Percentiles rank a stretch among this genome's conserved stretches.
phyloP scores from a whole-genome alignment of 2,329 filamentous ascomycete genomes.

The Neocucurbitaria cava region DNA sequence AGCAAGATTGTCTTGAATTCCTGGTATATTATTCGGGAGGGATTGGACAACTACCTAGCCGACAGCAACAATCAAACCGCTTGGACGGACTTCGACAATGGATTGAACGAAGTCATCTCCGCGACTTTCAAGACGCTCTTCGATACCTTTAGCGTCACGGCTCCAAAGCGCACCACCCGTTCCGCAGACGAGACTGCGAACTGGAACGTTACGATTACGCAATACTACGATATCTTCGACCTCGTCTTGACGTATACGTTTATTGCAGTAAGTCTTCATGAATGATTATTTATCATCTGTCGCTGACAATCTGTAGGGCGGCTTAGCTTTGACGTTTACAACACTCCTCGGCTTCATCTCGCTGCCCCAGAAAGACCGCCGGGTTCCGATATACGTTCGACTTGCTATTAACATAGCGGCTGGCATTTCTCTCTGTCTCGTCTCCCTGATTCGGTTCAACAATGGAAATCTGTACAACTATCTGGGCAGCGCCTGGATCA shows the following conservation, averaged over 20 bases:
- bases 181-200: constrained; percentile 3
- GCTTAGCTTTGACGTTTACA: constrained; percentile 31
- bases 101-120: constrained; percentile 14
- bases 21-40: constrained; percentile 13
- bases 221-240: constrained; percentile 31
- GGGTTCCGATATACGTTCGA: constrained; percentile 22
- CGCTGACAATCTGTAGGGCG: constrained; percentile 21
- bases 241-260: constrained; percentile 30
- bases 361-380: constrained; percentile 29
- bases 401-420: constrained; percentile 24
- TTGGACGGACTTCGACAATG: constrained; percentile 1
- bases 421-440: constrained; percentile 33
- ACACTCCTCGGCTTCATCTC: constrained; percentile 37
- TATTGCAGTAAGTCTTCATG: constrained; percentile 17
- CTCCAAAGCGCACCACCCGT: constrained; percentile 21
- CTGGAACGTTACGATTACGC: constrained; percentile 1
- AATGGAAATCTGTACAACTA: constrained; percentile 18
- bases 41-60: constrained; percentile 11
- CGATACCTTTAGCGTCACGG: constrained; percentile 28
- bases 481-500: constrained; percentile 35
- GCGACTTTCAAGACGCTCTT: constrained; percentile 31
- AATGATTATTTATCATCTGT: constrained; percentile 34
- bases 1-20: constrained; percentile 8
- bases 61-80: constrained; percentile 26
- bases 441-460: constrained; percentile 29